Evolutionary conservation across 164 flowering plant species (phyloP).

Genomic region (Berberis thunbergii): DNA sequence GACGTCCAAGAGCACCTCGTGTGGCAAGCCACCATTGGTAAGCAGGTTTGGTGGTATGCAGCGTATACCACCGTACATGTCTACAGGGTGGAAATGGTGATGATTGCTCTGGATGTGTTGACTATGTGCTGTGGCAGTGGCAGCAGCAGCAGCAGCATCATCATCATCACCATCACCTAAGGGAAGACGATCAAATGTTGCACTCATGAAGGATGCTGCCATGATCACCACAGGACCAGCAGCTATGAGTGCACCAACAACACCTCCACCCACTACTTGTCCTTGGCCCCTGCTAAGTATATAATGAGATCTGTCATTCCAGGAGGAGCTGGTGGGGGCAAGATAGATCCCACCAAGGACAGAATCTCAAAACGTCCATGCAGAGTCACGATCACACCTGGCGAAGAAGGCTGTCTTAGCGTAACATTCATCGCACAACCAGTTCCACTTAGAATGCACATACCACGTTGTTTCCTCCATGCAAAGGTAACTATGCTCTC

Average conservation of each 20-base stretch:
- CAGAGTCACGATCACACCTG: conserved; percentile 65
- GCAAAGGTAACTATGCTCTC: conserved; percentile 62
- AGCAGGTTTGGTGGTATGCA: conserved; percentile 45
- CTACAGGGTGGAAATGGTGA: conserved; percentile 27
- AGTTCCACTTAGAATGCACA: conserved; percentile 59
- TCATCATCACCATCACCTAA: conserved; percentile 43
- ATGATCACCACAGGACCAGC: conserved; percentile 85
- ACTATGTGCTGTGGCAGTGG: conserved; percentile 15
- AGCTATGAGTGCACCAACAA: conserved; percentile 81
- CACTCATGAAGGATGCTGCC: conserved; percentile 85
- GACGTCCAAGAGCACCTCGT: conserved; percentile 44
- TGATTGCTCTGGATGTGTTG: conserved; percentile 36
- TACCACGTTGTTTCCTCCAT: conserved; percentile 55
- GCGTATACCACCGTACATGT: conserved; percentile 25
- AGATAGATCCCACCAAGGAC: conserved; percentile 62
- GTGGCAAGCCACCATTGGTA: conserved; percentile 35
- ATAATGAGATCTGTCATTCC: conserved; percentile 67
- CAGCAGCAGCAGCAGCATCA: too few species aligned
- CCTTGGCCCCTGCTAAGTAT: conserved; percentile 16
- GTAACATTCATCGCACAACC: conserved; percentile 80
- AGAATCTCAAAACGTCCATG: conserved; percentile 86
- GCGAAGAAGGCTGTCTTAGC: conserved; percentile 52
- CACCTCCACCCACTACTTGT: conserved; percentile 72
- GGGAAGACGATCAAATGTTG: conserved; percentile 74
- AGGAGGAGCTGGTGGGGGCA: conserved; percentile 77